Evolutionary conservation across 352 stramenopile genomes (phyloP), one percentile per base, ranked within the genome.

Genomic region (Phytophthora crassamura): DNA sequence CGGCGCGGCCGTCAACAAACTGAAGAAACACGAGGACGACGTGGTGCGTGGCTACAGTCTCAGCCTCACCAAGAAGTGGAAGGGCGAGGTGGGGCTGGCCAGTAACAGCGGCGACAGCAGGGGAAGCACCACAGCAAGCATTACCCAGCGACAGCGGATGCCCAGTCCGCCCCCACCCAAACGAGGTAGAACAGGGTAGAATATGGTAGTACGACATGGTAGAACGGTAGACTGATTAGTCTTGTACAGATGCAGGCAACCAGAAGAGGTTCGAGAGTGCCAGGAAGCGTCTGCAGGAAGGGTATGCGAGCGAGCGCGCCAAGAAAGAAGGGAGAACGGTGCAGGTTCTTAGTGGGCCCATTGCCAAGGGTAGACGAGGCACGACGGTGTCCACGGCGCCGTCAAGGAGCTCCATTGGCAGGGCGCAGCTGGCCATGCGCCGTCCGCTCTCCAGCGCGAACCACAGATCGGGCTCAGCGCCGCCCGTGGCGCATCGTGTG

Each of bases 51-150:
- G 83, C 20, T 96, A 96, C 72, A 93, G 84, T 45, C 64, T 75
- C 14, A 92, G 69, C n/a, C 74, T 96, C 55, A 94, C 81, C 15
- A 84, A 91, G 59, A 93, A 92, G 62, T 96, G 88, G 88, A 93
- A 90, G 75, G 52, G 57, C 25, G 64, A 92, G 40, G 78, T 96
- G 36, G 88, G 87, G 15, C 59, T 96, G 11, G 48, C 33, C 35
- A 40, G 42, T 18, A 53, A 50, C 41, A 35, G 49, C 32, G 47
- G 30, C 25, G 25, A 30, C 25, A 30, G 4, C 25, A 30, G 25
- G 25, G 25, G 25, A 30, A 6, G 25, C 25, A 30, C 4, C 25
- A 30, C 3, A 30, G 25, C 25, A 30, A 30, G 25, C 25, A 30
- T 4, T 6, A 30, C 25, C 25, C 25, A 51, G 41, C 63, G 43